Percentiles rank a stretch among this genome's conserved stretches.
Conservation (phyloP, 2,329 filamentous ascomycete genomes). For the Aspergillus sp. region DNA sequence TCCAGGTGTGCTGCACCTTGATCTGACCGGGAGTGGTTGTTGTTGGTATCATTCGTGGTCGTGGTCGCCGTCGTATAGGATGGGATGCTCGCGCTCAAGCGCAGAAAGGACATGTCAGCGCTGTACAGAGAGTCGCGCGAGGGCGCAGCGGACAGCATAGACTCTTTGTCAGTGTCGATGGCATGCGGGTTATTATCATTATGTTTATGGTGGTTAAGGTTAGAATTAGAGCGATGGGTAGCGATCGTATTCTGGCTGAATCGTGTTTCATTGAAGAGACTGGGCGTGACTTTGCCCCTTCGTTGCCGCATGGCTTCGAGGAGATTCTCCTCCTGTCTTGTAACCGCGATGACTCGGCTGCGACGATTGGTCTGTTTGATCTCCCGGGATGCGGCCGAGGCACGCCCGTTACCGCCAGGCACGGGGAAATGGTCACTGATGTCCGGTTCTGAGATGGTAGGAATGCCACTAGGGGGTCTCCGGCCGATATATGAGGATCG, state of each 20-base stretch:
- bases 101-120: constrained; percentile 34
- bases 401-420: constrained; percentile 8
- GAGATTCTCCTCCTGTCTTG: constrained; percentile 47
- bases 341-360: constrained; percentile 47
- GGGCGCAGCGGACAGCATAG: constrained; percentile 21
- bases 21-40: constrained; percentile 8
- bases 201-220: neutral
- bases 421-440: constrained; percentile 19
- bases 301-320: constrained; percentile 46
- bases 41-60: neutral
- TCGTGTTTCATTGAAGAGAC: constrained; percentile 26
- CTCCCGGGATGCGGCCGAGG: constrained; percentile 13
- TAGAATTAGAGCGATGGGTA: constrained; percentile 1
- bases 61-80: constrained; percentile 10
- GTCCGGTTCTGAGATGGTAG: constrained; percentile 29
- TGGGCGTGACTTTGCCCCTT: constrained; percentile 41
- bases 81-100: constrained; percentile 29
- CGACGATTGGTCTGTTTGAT: constrained; percentile 29
- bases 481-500: constrained; percentile 20
- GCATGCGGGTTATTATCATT: neutral
- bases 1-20: constrained; percentile 23
- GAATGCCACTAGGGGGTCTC: constrained; percentile 24
- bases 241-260: neutral
- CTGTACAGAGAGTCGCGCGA: constrained; percentile 29
- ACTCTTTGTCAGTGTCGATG: constrained; percentile 21